Conservation (phyloP, 2,329 filamentous ascomycete species). For the Fusarium phyllophilum region DNA sequence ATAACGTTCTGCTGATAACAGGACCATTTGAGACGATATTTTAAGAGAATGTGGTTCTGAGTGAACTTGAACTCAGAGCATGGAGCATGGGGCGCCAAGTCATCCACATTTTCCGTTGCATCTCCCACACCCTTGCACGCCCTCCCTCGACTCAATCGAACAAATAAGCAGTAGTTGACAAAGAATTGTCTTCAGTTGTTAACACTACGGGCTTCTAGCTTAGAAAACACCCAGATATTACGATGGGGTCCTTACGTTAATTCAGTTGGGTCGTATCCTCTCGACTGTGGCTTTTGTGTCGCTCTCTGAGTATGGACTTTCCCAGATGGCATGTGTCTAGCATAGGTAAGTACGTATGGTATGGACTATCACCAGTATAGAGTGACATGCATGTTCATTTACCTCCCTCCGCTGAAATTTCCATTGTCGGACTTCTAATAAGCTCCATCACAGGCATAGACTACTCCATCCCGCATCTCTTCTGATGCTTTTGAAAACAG, state of each 20-base stretch:
- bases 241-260: background rate
- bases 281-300: conserved; percentile 7
- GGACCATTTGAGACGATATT: conserved; percentile 5
- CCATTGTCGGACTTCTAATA: conserved; percentile 22
- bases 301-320: background rate
- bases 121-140: conserved; percentile 42
- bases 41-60: conserved; percentile 18
- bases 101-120: conserved; percentile 45
- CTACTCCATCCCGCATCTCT: conserved; percentile 27
- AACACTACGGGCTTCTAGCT: conserved; percentile 20
- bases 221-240: background rate
- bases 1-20: background rate
- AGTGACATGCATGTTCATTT: conserved; percentile 18
- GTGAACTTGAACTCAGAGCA: conserved; percentile 26
- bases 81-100: conserved; percentile 41
- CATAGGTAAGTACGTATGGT: background rate
- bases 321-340: background rate
- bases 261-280: conserved; percentile 4
- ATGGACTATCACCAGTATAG: conserved; percentile 10
- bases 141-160: conserved; percentile 39
- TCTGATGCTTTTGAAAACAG: background rate
- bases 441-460: conserved; percentile 23
- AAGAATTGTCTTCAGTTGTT: conserved; percentile 18
- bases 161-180: background rate
- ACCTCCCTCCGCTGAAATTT: conserved; percentile 18